These are phyloP conservation scores for Sphaerostilbella broomeana DNA, from an alignment of 2,329 filamentous ascomycete species.

Conservation along the genomic window DNA sequence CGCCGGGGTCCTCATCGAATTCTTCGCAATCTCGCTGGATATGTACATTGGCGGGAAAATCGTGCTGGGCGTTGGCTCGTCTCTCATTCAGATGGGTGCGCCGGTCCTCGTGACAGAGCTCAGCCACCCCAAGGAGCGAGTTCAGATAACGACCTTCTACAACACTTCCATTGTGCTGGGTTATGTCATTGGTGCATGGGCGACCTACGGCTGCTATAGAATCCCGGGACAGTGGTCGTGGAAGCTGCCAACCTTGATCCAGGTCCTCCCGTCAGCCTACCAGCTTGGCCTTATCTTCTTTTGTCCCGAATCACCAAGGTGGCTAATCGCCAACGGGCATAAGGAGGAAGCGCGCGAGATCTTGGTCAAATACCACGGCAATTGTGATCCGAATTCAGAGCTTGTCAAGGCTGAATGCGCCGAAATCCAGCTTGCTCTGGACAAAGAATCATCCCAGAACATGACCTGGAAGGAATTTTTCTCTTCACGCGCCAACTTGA, in stretches of 20 bases:
- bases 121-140: conserved; percentile 35
- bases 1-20: conserved; percentile 29
- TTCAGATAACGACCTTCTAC: conserved; percentile 32
- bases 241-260: conserved; percentile 47
- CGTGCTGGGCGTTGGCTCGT: conserved; percentile 30
- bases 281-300: conserved; percentile 41
- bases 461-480: conserved; percentile 38
- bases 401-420: conserved; percentile 8
- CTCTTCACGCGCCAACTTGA: conserved; percentile 31
- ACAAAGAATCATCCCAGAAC: conserved; percentile 21
- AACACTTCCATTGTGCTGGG: conserved; percentile 36
- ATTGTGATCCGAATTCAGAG: conserved; percentile 33
- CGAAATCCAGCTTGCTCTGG: conserved; percentile 10
- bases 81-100: conserved; percentile 35
- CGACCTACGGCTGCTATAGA: conserved; percentile 27
- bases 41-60: conserved; percentile 35
- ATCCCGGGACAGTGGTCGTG: conserved; percentile 37
- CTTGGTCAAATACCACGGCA: conserved; percentile 46
- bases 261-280: conserved; percentile 37
- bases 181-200: conserved; percentile 33
- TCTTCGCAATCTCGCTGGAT: conserved; percentile 28
- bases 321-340: conserved; percentile 46
- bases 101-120: conserved; percentile 38
- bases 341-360: conserved; percentile 43
- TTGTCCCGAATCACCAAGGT: conserved; percentile 55